These are phyloP conservation scores for Exophiala lecanii-corni DNA, from an alignment of 2,329 filamentous ascomycete genomes.

Conservation along the genomic window DNA sequence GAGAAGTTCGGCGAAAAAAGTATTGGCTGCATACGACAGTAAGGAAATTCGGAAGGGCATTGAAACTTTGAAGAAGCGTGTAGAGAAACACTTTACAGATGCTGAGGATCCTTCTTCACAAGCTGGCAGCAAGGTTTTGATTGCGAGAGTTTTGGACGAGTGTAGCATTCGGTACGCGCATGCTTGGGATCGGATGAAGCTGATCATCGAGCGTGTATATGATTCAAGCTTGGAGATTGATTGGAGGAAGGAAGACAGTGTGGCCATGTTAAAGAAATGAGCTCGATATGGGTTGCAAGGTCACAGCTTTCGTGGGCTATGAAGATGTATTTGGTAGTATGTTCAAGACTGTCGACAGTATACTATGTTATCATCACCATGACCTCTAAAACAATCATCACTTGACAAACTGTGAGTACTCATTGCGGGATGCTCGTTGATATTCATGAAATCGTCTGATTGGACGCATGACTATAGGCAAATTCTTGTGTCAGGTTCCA, in stretches of 20 bases:
- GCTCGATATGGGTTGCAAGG: too few relatives aligned
- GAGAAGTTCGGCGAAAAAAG: slow-evolving; percentile 77
- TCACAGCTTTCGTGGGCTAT: too few relatives aligned
- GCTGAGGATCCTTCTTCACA: slow-evolving; percentile 62
- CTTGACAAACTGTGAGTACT: too few relatives aligned
- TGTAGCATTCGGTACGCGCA: slow-evolving; percentile 55
- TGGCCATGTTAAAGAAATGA: slow-evolving; percentile 39
- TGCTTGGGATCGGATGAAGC: slow-evolving; percentile 48
- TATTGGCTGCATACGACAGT: slow-evolving; percentile 71
- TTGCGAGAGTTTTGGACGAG: slow-evolving; percentile 56
- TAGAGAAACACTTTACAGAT: slow-evolving; percentile 96
- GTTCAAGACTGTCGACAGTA: too few relatives aligned
- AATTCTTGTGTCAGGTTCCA: too few relatives aligned
- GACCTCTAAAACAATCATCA: too few relatives aligned
- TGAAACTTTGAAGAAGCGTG: slow-evolving; percentile 79
- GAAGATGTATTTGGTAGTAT: too few relatives aligned
- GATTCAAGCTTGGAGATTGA: slow-evolving; percentile 43
- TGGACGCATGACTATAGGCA: too few relatives aligned
- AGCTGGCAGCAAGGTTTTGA: slow-evolving; percentile 53
- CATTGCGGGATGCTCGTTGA: too few relatives aligned
- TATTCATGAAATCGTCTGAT: too few relatives aligned
- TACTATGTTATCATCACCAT: too few relatives aligned
- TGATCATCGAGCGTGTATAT: slow-evolving; percentile 42
- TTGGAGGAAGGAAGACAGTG: slow-evolving; percentile 44
- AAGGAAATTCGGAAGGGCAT: slow-evolving; percentile 88